These are phyloP conservation scores for Rhodosporidiobolus odoratus DNA, from an alignment of 768 basidiomycete genomes.

Conservation along the genomic window DNA sequence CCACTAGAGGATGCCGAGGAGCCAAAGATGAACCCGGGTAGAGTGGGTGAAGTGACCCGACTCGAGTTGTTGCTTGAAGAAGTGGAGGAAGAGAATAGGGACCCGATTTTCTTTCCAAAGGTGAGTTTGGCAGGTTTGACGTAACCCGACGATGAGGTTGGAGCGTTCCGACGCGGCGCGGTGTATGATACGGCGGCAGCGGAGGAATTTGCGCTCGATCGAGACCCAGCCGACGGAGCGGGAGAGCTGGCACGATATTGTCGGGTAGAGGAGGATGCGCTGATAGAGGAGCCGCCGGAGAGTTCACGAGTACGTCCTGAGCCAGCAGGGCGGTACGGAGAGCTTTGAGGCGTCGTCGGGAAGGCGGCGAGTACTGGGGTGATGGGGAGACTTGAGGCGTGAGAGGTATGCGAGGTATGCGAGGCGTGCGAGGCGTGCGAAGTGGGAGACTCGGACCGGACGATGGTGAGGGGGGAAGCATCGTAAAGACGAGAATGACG, in stretches of 20 bases:
- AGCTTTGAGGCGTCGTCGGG: neutral
- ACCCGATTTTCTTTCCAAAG: conserved; percentile 7
- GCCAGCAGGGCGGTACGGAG: neutral
- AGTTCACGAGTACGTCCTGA: neutral
- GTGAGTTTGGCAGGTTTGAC: conserved; percentile 18
- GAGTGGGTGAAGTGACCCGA: no score
- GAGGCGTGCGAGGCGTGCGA: no score
- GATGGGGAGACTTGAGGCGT: neutral
- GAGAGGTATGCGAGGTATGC: no score
- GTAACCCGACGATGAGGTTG: neutral
- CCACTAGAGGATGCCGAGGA: neutral
- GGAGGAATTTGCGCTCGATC: conserved; percentile 10
- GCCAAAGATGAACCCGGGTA: no score
- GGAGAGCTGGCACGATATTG: neutral
- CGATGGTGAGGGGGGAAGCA: no score
- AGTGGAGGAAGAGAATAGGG: conserved; percentile 8
- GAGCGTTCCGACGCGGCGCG: neutral
- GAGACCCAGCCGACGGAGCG: neutral
- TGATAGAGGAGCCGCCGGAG: neutral
- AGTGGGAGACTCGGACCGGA: no score
- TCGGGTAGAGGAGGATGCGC: neutral
- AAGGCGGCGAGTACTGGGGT: neutral
- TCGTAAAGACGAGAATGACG: neutral
- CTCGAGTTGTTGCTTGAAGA: no score
- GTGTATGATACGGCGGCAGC: conserved; percentile 25